phyloP scores from a whole-genome alignment of 768 basidiomycete species.

The Tulasnella sp. region DNA sequence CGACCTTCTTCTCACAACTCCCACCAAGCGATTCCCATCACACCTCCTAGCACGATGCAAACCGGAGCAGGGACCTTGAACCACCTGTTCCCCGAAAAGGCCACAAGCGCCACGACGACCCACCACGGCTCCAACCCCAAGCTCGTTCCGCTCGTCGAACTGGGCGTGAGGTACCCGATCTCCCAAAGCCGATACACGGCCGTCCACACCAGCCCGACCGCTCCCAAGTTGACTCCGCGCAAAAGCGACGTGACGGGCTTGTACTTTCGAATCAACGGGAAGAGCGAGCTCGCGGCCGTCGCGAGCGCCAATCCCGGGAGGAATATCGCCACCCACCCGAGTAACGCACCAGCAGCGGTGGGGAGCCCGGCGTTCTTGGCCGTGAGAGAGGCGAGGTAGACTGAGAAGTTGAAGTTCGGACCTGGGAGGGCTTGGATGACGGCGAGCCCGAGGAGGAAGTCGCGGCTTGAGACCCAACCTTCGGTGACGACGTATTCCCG shows the following conservation, averaged over 20 bases:
- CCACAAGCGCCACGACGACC: not conserved
- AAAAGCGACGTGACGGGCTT: constrained; percentile 16
- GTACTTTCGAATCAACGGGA: not conserved
- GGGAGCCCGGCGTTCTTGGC: not conserved
- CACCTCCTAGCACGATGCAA: not conserved
- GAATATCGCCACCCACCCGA: constrained; percentile 3
- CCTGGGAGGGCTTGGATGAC: constrained; percentile 40
- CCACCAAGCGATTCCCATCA: constrained; percentile 1
- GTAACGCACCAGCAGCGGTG: not conserved
- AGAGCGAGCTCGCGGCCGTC: not conserved
- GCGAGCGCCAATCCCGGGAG: not conserved
- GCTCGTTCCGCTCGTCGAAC: not conserved
- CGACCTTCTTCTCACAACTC: not conserved
- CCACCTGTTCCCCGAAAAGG: not conserved
- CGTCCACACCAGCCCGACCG: constrained; percentile 14
- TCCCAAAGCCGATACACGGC: constrained; percentile 15
- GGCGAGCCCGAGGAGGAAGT: constrained; percentile 44
- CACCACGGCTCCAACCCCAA: constrained; percentile 8
- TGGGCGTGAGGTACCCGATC: constrained; percentile 9
- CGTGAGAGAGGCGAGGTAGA: constrained; percentile 40
- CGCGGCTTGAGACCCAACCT: constrained; percentile 41
- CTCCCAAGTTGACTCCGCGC: constrained; percentile 12
- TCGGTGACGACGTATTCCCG: constrained; percentile 40
- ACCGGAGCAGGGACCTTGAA: constrained; percentile 1
- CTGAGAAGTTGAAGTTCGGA: constrained; percentile 43